These are phyloP conservation scores for Pythium chondricola DNA, from an alignment of 352 stramenopile genomes.

Conservation along the genomic window DNA sequence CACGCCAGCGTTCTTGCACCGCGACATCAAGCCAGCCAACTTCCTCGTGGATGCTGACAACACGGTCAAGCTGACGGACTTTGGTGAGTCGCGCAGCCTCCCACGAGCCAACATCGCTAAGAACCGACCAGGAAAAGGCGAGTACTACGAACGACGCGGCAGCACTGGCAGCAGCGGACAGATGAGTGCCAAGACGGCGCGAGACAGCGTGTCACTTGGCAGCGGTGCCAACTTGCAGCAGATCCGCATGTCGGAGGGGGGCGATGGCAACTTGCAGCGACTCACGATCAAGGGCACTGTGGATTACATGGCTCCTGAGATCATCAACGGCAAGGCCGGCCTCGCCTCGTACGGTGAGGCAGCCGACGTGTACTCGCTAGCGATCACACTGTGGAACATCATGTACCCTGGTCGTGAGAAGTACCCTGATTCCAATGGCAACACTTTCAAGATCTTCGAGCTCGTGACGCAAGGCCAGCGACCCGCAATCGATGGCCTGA, in stretches of 20 bases:
- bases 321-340: slow-evolving; percentile 32
- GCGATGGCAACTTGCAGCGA: slow-evolving; percentile 3
- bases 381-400: slow-evolving; percentile 57
- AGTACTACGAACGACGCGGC: slow-evolving; percentile 2
- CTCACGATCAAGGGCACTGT: slow-evolving; percentile 33
- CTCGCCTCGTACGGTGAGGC: slow-evolving; percentile 30
- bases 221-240: slow-evolving; percentile 34
- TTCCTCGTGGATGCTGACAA: slow-evolving; percentile 55
- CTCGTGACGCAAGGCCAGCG: slow-evolving; percentile 27
- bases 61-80: slow-evolving; percentile 47
- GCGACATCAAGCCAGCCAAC: slow-evolving; percentile 69
- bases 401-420: slow-evolving; percentile 33
- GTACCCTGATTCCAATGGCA: slow-evolving; percentile 22
- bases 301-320: slow-evolving; percentile 54
- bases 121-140: slow-evolving; percentile 11
- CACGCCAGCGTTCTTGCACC: slow-evolving; percentile 55
- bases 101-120: slow-evolving; percentile 29
- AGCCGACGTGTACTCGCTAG: slow-evolving; percentile 46
- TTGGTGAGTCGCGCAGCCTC: slow-evolving; percentile 38
- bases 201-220: slow-evolving; percentile 21
- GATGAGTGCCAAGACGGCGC: not conserved
- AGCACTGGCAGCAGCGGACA: slow-evolving; percentile 1
- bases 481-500: slow-evolving; percentile 18
- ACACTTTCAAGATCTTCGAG: slow-evolving; percentile 33
- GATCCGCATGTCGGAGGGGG: slow-evolving; percentile 17